Base-by-base conservation (phyloP, 2,329 filamentous ascomycete species). In the Aspergillaceae sp. region DNA sequence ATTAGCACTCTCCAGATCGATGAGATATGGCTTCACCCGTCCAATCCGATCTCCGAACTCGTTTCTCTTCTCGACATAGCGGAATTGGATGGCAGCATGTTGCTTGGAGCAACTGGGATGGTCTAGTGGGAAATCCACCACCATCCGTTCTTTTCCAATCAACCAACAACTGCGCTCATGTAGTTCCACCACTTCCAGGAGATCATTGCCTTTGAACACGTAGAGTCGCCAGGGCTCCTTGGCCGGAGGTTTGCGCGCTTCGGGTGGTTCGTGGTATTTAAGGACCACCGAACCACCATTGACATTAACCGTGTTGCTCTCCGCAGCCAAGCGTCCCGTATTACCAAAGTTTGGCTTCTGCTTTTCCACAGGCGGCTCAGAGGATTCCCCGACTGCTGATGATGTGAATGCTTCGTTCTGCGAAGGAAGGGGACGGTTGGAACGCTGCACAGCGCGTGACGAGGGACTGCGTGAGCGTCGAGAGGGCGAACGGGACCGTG, bases 91-190 rank as follows among this genome's bases (percentile, higher is more conserved):
- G 6, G 90, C 92, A 1, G 91, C 91, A 65, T 98, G 92, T 68
- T 98, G 92, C 67, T 94, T 94, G 64, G 88, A 94, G 59, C 89
- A 82, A 66, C 88, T 96, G 1, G 90, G 89, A 62, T 98, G 91
- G 61, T 94, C 88, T 5, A 94, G 79, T 2, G 80, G 73, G 47
- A 95, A 74, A 63, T 98, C 92, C 2, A 87, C 88, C 3, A 98
- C 84, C 4, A 83, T 72, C 44, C 77, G 66, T 57, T 96, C 90
- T 41, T 90, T 77, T 0, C 92, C 92, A 6, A 96, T 72, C 27
- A 98, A 73, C 92, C 92, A 98, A 70, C 88, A 95, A 60, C 84
- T 94, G 49, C 87, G 82, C 46, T 75, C 70, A 48, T 78, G 76
- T 42, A 98, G 74, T 48, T 88, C 81, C 26, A 96, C 75, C 1